phyloP scores from a whole-genome alignment of 345 rosid genomes.

The Bretschneidera sinensis region DNA sequence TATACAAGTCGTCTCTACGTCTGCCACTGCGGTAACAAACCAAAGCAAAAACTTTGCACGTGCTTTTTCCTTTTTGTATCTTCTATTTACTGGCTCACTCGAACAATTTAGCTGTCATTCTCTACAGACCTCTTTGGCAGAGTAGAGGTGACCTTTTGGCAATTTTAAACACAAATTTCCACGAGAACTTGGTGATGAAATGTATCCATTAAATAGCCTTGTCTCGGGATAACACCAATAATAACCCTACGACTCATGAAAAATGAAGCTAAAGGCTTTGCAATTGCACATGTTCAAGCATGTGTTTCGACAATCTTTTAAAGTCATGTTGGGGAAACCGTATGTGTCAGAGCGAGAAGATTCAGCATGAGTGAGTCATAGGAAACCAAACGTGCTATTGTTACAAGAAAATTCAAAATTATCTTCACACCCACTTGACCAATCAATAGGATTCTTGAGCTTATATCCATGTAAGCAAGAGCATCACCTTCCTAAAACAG shows the following conservation, averaged over 20 bases:
- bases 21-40: neutral
- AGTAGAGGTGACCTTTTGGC: slow-evolving; percentile 7
- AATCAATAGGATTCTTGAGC: slow-evolving; percentile 14
- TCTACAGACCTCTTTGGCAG: neutral
- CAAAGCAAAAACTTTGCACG: neutral
- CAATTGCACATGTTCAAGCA: slow-evolving; percentile 21
- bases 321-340: neutral
- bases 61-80: neutral
- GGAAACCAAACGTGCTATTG: slow-evolving; percentile 5
- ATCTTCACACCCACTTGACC: slow-evolving; percentile 32
- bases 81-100: neutral
- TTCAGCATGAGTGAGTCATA: slow-evolving; percentile 15
- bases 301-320: slow-evolving; percentile 2
- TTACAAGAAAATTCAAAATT: slow-evolving; percentile 19
- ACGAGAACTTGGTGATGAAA: slow-evolving; percentile 1
- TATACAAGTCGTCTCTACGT: neutral
- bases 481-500: slow-evolving; percentile 19
- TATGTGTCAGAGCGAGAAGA: slow-evolving; percentile 23
- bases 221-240: slow-evolving; percentile 20
- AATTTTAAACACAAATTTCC: slow-evolving; percentile 25
- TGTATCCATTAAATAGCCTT: slow-evolving; percentile 21
- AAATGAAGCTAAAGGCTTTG: slow-evolving; percentile 21
- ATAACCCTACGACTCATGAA: neutral
- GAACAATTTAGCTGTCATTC: neutral
- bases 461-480: slow-evolving; percentile 34